phyloP scores from a whole-genome alignment of 2,329 filamentous ascomycete genomes.

The Fusarium sp. region DNA sequence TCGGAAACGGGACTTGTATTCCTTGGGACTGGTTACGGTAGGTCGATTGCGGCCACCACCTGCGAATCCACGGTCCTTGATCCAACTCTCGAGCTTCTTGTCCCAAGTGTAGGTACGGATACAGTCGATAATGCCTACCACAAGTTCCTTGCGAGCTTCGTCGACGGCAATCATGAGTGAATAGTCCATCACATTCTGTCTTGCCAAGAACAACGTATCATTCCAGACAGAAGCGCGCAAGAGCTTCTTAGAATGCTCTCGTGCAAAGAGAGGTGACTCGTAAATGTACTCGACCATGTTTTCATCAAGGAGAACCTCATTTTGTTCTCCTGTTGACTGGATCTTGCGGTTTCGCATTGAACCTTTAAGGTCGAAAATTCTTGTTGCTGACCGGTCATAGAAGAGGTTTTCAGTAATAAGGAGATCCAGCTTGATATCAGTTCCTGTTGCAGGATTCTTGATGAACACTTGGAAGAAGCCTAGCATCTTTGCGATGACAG shows the following conservation, averaged over 20 bases:
- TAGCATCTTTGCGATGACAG: constrained; percentile 98
- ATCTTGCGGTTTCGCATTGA: constrained; percentile 99
- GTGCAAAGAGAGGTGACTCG: constrained; percentile 91
- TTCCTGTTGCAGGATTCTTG: constrained; percentile 90
- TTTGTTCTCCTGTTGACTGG: constrained; percentile 91
- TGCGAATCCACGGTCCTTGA: constrained; percentile 92
- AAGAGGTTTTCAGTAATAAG: constrained; percentile 98
- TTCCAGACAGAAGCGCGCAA: constrained; percentile 94
- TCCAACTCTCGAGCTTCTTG: constrained; percentile 99
- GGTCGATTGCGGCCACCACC: constrained; percentile 81
- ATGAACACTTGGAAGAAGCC: constrained; percentile 98
- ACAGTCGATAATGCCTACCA: constrained; percentile 98
- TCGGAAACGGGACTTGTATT: constrained; percentile 95
- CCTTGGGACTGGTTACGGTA: constrained; percentile 95
- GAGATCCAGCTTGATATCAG: constrained; percentile 93
- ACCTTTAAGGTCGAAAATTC: constrained; percentile 95
- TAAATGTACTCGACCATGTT: constrained; percentile 99
- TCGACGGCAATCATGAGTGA: constrained; percentile 98
- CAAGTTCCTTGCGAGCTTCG: constrained; percentile 85
- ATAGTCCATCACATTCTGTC: constrained; percentile 99
- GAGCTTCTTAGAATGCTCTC: constrained; percentile 95
- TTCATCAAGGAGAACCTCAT: constrained; percentile 95
- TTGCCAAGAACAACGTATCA: constrained; percentile 91
- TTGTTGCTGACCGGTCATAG: constrained; percentile 88
- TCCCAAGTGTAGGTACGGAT: constrained; percentile 99